Percentiles rank a stretch among this genome's conserved stretches.
Conservation (phyloP, 2,329 filamentous ascomycete genomes). For the Coleophoma eucalyptorum region DNA sequence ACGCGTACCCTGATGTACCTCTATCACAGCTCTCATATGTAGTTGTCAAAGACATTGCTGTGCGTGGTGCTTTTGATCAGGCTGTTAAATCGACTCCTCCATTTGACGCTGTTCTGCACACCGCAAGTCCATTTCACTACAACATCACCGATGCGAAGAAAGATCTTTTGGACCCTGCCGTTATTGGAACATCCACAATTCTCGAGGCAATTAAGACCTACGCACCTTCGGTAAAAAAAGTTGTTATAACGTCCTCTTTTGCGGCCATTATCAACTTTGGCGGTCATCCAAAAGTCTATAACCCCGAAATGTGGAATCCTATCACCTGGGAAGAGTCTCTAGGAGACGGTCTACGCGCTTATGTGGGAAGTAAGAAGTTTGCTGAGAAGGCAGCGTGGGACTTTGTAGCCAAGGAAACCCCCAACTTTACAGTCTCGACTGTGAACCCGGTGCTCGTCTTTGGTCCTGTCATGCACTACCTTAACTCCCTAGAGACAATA, state of each 20-base stretch:
- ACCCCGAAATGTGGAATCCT: conserved; percentile 47
- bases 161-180: conserved; percentile 47
- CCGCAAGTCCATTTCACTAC: conserved; percentile 50
- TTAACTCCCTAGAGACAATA: conserved; percentile 28
- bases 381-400: conserved; percentile 63
- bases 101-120: conserved; percentile 56
- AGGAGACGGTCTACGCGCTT: conserved; percentile 27
- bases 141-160: conserved; percentile 21
- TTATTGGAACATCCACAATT: conserved; percentile 62
- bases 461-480: conserved; percentile 41
- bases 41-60: conserved; percentile 69
- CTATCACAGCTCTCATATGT: background rate
- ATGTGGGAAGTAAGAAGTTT: conserved; percentile 55
- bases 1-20: conserved; percentile 23
- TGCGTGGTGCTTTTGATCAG: conserved; percentile 62
- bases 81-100: conserved; percentile 51
- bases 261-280: conserved; percentile 22
- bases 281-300: conserved; percentile 30
- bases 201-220: conserved; percentile 63
- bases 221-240: conserved; percentile 59
- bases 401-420: conserved; percentile 45
- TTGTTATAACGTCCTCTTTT: conserved; percentile 49
- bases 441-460: conserved; percentile 59
- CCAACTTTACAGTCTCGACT: conserved; percentile 53
- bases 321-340: conserved; percentile 38